phyloP scores from a whole-genome alignment of 208 protist genomes.

The Leishmania amazonensis region DNA sequence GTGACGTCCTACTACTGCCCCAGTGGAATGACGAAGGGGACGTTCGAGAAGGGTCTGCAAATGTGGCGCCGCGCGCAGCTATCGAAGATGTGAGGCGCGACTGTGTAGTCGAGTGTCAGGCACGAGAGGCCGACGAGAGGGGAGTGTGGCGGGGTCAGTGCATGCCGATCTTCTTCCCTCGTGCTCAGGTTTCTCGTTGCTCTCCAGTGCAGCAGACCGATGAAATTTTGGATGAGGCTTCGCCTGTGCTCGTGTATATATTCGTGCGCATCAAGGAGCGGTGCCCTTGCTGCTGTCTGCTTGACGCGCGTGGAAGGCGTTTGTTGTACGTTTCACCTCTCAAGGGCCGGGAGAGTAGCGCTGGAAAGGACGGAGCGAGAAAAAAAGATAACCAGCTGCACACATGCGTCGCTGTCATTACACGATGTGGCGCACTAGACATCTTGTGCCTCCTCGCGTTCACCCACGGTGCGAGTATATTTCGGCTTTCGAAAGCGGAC shows the following conservation, averaged over 20 bases:
- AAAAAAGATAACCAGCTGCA: no score
- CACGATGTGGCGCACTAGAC: no score
- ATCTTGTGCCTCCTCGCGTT: no score
- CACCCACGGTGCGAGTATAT: no score
- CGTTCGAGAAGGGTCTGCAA: constrained; percentile 70
- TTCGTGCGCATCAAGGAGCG: background rate
- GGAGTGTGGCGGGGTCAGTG: background rate
- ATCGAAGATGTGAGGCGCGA: constrained; percentile 22
- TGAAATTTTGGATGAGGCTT: background rate
- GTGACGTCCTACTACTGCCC: constrained; percentile 82
- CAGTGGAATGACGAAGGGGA: constrained; percentile 66
- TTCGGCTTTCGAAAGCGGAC: no score
- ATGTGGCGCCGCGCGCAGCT: constrained; percentile 47
- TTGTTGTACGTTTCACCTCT: no score
- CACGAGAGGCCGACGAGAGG: background rate
- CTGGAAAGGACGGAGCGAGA: no score
- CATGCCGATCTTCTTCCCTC: background rate
- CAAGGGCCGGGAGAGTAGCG: no score
- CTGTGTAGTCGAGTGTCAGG: background rate
- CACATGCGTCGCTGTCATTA: no score
- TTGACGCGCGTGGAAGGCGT: background rate
- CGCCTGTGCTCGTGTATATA: background rate
- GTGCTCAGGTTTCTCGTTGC: constrained; percentile 17
- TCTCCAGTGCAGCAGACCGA: background rate
- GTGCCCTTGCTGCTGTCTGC: background rate